Evolutionary conservation across 2,329 filamentous ascomycete species (phyloP), one percentile per base, ranked within the genome.

Genomic region (Neofusicoccum sp.): DNA sequence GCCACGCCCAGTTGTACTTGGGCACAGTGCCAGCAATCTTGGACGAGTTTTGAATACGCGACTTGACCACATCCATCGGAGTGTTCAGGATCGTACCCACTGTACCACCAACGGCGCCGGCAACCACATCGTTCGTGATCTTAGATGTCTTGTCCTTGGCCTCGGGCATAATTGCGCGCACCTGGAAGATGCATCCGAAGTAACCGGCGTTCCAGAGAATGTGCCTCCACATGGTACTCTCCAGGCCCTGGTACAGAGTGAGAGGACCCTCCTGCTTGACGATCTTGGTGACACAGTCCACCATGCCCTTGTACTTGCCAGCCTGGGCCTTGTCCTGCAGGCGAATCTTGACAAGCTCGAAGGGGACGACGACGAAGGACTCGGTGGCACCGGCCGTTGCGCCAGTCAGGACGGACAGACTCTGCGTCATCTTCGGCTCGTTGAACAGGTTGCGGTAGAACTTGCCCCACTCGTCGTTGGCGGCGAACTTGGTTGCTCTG

Each of bases 1-100:
- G 91, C 86, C 89, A 97, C 36, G 95, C 95, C 95, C 95, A 99
- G 86, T 98, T 97, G 83, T 99, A 99, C 85, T 99, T 99, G 74
- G 91, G 91, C 28, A 87, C 80, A 61, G 86, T 83, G 4, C 95
- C 95, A n/a, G 90, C 77, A 43, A 96, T 81, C 83, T 91, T 94
- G 68, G 91, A 84, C 62, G 87, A 92, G 81, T 99, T 99, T 80
- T 99, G 95, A 70, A 99, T 99, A 67, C 95, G 89, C 68, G 91
- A 96, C 86, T 99, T 99, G 81, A 98, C 93, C 22, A 98, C 94
- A 73, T 98, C 93, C 87, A 97, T 89, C 64, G 93, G 93, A 2
- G 94, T 98, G 84, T 99, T 99, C 67, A 98, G 76, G 44, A 97
- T 85, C 2, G 94, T 99, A 77, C 95, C 94, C 59, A 89, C 83